Percentiles rank a stretch among this genome's conserved stretches.
Evolutionary conservation across 2,329 filamentous ascomycete species (phyloP).

Genomic region (Dendrostoma leiphaemia): DNA sequence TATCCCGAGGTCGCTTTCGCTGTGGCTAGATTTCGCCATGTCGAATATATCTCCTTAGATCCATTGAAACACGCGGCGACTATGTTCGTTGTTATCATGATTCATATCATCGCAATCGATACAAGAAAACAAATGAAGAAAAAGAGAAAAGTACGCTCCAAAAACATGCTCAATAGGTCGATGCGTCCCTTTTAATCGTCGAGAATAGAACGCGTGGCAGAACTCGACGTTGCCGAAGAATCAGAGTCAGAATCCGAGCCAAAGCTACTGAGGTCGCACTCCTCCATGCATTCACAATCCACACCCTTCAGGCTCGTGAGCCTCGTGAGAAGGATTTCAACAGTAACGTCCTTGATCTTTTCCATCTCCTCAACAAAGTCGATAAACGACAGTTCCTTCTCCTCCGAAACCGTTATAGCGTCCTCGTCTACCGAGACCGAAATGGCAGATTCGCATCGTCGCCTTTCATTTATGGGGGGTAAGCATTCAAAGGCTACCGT

Average conservation of each 20-base stretch:
- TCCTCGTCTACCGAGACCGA: not conserved
- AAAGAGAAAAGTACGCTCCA: too few relatives aligned
- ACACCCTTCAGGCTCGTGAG: conserved; percentile 7
- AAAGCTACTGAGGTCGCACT: not conserved
- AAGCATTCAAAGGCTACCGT: too few relatives aligned
- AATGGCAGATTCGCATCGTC: too few relatives aligned
- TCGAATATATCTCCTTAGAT: too few relatives aligned
- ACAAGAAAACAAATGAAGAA: too few relatives aligned
- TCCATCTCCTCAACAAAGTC: conserved; percentile 6
- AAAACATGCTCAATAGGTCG: too few relatives aligned
- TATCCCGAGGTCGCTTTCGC: too few relatives aligned
- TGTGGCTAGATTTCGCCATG: too few relatives aligned
- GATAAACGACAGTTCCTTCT: conserved; percentile 10
- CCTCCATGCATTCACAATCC: not conserved
- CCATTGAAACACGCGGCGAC: too few relatives aligned
- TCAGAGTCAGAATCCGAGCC: not conserved
- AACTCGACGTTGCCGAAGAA: not conserved
- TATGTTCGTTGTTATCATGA: too few relatives aligned
- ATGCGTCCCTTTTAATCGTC: not conserved
- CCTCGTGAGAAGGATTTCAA: not conserved
- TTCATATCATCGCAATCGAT: too few relatives aligned
- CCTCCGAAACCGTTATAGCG: conserved; percentile 4
- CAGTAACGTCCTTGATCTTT: not conserved
- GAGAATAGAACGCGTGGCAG: conserved; percentile 16
- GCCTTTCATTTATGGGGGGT: too few relatives aligned